Evolutionary conservation across 495 filamentous ascomycete genomes (phyloP), one percentile per base, ranked within the genome.

Genomic region (Lichenothelia convexa): DNA sequence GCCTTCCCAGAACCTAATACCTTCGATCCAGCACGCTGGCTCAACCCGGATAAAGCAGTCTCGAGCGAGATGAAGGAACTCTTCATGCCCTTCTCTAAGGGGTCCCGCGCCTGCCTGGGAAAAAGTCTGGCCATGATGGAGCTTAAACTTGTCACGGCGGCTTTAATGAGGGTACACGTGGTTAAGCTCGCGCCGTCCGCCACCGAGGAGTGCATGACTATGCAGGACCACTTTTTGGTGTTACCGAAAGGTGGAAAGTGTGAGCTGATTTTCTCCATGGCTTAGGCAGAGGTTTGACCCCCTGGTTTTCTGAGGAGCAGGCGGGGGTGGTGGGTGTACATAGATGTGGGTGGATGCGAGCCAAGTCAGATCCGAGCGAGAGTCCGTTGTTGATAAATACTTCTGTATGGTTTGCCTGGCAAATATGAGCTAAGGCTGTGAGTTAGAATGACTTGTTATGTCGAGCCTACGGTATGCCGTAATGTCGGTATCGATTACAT

Each of bases 1-100:
- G 32, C 21, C 8, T 44, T 40, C 19, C 20, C 30, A 13, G 22
- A 44, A 22, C 41, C 41, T n/a, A 21, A 40, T 18, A 21, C 1
- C 5, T 44, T 40, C 41, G 12, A 33, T 5, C 41, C 41, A 2
- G 29, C 31, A 8, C 41, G 41, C 30, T 44, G 41, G 41, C 17
- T 43, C 15, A 21, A 23, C 15, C 13, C 18, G 5, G 41, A 32
- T 17, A 23, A 30, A 7, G 9, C 12, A 11, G 9, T 34, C 12
- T 21, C 42, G 5, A n/a, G 20, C 3, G 36, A 32, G 8, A 36
- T 31, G 22, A 45, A 36, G 21, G 9, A n/a, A 24, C 21, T 41
- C 6, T 36, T 41, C 16, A 26, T 35, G 16, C 38, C 42, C 15
- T 45, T 40, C 23, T 20, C n/a, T 7, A 15, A 20, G 17, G 42